phyloP scores from a whole-genome alignment of 2,329 filamentous ascomycete species.

The Alternaria dauci region DNA sequence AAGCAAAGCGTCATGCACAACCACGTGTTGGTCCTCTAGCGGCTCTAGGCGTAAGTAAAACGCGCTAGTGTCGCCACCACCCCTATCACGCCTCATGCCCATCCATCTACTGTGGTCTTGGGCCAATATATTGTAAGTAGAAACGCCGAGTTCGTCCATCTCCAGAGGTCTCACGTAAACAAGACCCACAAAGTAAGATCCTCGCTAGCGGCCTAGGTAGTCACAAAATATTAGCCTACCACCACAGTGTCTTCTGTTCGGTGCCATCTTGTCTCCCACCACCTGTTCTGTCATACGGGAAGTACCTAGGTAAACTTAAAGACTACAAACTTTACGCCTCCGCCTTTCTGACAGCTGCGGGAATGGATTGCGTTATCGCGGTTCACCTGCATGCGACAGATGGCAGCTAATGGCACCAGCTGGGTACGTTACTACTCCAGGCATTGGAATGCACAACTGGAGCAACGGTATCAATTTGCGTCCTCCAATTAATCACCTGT shows the following conservation, averaged over 20 bases:
- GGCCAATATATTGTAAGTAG: too few relatives aligned
- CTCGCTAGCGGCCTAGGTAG: too few relatives aligned
- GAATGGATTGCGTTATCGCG: neutral
- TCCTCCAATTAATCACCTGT: neutral
- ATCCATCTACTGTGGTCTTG: too few relatives aligned
- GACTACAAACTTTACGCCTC: neutral
- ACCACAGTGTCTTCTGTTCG: neutral
- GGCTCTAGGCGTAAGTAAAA: constrained; percentile 12
- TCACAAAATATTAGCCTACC: too few relatives aligned
- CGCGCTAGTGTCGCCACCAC: constrained; percentile 1
- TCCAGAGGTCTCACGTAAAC: too few relatives aligned
- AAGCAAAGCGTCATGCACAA: constrained; percentile 11
- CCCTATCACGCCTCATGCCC: neutral
- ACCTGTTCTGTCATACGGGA: neutral
- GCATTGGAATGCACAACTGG: neutral
- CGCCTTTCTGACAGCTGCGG: neutral
- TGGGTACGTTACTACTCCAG: neutral
- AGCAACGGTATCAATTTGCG: neutral
- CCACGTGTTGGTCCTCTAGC: constrained; percentile 22
- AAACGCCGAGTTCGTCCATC: too few relatives aligned
- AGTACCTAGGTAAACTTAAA: neutral
- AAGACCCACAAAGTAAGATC: too few relatives aligned
- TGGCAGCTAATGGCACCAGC: neutral
- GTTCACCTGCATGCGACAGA: neutral
- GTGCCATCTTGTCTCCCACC: neutral